These are phyloP conservation scores for Ramichloridium luteum DNA, from an alignment of 2,329 filamentous ascomycete genomes.

Conservation along the genomic window DNA sequence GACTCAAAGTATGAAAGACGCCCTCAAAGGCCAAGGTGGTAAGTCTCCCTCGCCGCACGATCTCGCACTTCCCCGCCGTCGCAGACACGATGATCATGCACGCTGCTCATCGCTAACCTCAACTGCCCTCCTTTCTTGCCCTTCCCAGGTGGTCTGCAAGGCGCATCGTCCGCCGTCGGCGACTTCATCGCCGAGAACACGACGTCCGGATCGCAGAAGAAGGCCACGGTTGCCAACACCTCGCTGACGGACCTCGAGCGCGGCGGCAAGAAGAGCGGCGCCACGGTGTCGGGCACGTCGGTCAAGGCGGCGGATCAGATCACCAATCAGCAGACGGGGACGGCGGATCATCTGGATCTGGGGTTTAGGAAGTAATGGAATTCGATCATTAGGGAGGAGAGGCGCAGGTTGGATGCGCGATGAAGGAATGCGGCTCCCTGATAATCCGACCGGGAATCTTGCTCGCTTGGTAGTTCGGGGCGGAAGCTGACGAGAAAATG, in stretches of 20 bases:
- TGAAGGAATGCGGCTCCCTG: too few species aligned
- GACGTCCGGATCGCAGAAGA: conserved; percentile 18
- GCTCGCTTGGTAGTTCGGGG: too few species aligned
- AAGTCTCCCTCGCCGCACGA: conserved; percentile 1
- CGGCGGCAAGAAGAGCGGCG: conserved; percentile 13
- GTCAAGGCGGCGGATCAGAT: conserved; percentile 18
- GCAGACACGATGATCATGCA: too few species aligned
- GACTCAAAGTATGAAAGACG: conserved; percentile 19
- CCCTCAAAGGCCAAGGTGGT: conserved; percentile 21
- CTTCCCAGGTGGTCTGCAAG: conserved; percentile 18
- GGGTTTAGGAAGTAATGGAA: conserved; percentile 14
- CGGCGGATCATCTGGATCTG: conserved; percentile 22
- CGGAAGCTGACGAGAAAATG: too few species aligned
- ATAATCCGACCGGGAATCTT: too few species aligned
- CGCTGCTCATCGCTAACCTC: conserved; percentile 1
- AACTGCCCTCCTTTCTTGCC: background rate
- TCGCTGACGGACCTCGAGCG: conserved; percentile 2
- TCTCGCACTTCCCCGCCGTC: too few species aligned
- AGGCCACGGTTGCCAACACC: conserved; percentile 4
- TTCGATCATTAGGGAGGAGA: too few species aligned
- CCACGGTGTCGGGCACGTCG: conserved; percentile 15
- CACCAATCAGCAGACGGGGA: conserved; percentile 19
- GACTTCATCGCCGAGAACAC: conserved; percentile 18
- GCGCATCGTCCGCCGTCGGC: conserved; percentile 15
- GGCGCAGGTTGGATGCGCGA: too few species aligned